Percentiles rank a stretch among this genome's conserved stretches.
Conservation (phyloP, 805 yeast species). For the Metahyphopichia silvanorum region DNA sequence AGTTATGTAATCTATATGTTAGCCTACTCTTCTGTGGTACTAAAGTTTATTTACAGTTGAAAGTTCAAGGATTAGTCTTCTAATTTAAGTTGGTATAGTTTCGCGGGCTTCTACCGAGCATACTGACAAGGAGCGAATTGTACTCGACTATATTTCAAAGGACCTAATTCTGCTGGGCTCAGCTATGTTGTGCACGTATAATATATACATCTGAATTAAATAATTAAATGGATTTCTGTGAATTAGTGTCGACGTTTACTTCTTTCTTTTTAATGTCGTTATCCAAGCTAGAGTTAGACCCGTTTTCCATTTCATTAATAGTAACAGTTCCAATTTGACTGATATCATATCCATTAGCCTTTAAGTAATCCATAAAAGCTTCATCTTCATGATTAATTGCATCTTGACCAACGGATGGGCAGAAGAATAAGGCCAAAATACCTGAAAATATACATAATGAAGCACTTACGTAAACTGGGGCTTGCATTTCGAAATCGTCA, state of each 20-base stretch:
- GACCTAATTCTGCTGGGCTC: too few species aligned
- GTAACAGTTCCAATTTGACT: constrained; percentile 47
- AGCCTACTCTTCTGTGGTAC: too few species aligned
- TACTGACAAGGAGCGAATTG: too few species aligned
- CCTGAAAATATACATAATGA: constrained; percentile 74
- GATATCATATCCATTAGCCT: constrained; percentile 67
- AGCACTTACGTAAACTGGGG: constrained; percentile 81
- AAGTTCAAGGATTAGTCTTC: too few species aligned
- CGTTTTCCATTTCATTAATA: constrained; percentile 1
- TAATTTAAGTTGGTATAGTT: too few species aligned
- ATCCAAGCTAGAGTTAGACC: neutral
- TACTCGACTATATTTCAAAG: too few species aligned
- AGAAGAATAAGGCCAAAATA: constrained; percentile 59
- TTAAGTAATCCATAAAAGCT: constrained; percentile 64
- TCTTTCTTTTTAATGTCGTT: neutral
- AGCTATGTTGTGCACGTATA: too few species aligned
- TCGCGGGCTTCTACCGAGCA: too few species aligned
- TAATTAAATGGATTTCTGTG: neutral
- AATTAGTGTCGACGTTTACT: neutral
- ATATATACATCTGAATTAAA: too few species aligned
- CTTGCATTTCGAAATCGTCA: constrained; percentile 56
- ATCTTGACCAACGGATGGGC: constrained; percentile 82
- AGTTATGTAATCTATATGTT: too few species aligned
- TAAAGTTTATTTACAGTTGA: too few species aligned
- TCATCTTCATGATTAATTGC: constrained; percentile 77